Evolutionary conservation across 768 basidiomycete genomes (phyloP), one percentile per base, ranked within the genome.

Genomic region (Vishniacozyma victoriae): DNA sequence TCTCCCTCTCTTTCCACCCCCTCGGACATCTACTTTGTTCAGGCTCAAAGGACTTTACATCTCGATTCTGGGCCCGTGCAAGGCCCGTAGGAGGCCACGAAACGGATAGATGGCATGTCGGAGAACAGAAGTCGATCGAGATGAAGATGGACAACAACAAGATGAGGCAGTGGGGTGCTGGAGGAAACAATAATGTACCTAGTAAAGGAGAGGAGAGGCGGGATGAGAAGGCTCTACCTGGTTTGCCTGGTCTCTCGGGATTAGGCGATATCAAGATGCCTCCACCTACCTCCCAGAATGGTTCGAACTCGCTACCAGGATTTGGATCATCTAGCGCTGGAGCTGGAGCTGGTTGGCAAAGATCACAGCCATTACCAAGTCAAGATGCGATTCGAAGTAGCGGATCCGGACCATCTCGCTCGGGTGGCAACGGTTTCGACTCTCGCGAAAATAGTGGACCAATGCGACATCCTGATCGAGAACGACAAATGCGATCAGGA

Each of bases 1-100:
- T 92, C 88, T 82, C 88, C 0, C 80, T 99, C 55, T 82, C 89
- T 3, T 99, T 83, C 78, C 92, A 97, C 73, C 92, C 93, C 0
- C 80, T 97, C 14, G 93, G 95, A 0, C 92, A 97, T 73, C 79
- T 97, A 60, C 83, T 99, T 60, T 90, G 84, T 53, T 84, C 82
- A 54, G 95, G 85, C 9, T 87, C 86, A n/a, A 97, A 95, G 75
- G 95, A 99, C 76, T 89, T 92, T 75, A 96, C 95, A 4, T 95
- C 93, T 5, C 81, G 92, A n/a, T 99, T 97, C 78, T 97, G 95
- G 93, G 84, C 84, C 40, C 81, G 93, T 60, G 65, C 70, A 5
- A 53, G 70, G 35, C 67, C 70, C 33, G 39, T 38, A 5, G 70
- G 70, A 5, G 70, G 67, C 25, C 67, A 69, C 16, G 70, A 71